Evolutionary conservation across 352 stramenopile genomes (phyloP), one percentile per base, ranked within the genome.

Genomic region (Phytophthora meadii): DNA sequence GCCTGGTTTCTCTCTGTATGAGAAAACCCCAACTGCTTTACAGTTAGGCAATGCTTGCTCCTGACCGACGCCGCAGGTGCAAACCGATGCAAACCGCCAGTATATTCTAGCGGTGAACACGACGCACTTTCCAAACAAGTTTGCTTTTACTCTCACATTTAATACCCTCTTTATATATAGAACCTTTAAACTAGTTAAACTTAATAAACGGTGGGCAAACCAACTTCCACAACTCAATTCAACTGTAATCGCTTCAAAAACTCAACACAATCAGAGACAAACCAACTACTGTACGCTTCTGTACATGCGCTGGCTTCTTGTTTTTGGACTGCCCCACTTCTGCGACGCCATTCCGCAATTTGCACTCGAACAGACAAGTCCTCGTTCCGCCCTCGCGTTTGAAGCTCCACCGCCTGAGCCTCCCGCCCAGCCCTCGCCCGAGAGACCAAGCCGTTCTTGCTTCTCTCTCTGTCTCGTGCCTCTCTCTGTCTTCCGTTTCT

Each of bases 331-430:
- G 46, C 25, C 52, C 41, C 48, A 10, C 54, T 50, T 51, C 41
- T 50, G 55, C 45, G 27, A 57, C 59, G 46, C n/a, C 65, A 73
- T 73, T 73, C 59, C 53, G 53, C 59, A 73, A 73, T 65, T 69
- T 65, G 65, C 59, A 69, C 32, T 15, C 25, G 5, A n/a, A 30
- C 27, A 32, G 9, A 66, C 65, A 62, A 65, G 57, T 12, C 30
- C 36, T 53, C 48, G 32, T 45, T 65, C 48, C 48, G 62, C 41
- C 42, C 34, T 55, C 19, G 15, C 45, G 22, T 22, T 58, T 52
- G 42, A 56, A 61, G 46, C 61, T 69, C 60, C 28, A 22, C 44
- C 34, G 56, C 17, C 36, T 28, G 32, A 45, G 24, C 25, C 48
- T 47, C 24, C 17, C 34, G n/a, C 51, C 47, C 52, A 53, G 41